Base-by-base conservation (phyloP, 805 yeast species). In the Cyberlindnera lachancei region DNA sequence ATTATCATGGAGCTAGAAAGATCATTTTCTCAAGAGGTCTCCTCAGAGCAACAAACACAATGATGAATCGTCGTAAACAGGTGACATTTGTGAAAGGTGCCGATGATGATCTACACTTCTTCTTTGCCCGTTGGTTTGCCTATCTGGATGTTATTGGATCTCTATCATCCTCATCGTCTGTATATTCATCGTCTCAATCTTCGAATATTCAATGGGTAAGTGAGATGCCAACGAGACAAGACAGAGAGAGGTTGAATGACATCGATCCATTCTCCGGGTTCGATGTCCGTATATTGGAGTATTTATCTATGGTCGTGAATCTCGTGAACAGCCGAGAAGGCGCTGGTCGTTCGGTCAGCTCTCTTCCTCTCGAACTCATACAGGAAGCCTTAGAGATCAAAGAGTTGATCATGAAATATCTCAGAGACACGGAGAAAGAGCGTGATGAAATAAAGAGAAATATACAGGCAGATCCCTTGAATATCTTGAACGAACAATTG, bases 191-290 rank as follows among this genome's bases (percentile, higher is more conserved):
- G 24, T 30, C 58, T 56, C 44, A 56, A 59, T 34, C 46, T 17
- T 17, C 44, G 29, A 37, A 40, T 23, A 17, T 45, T 7, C 25
- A 58, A 10, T 46, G 45, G 42, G 43, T 42, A 23, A 33, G 37
- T 11, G 43, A 44, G 10, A 12, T 15, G 11, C 33, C 42, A 5
- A 36, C 39, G 3, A 8, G 19, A 3, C 15, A 29, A 4, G 49
- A 51, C 17, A 45, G 58, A 38, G 42, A 45, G 30, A 29, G 37
- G 21, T 41, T 54, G 23, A 53, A 55, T 19, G 74, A 71, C 42
- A 72, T 79, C 31, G 86, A 79, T 48, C 70, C 68, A 35, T 59
- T 78, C 30, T 58, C 69, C 33, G 94, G 92, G 1, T 73, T 83
- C 50, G 87, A 82, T 41, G 61, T 76, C 10, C 64, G 63, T 38